These are phyloP conservation scores for Mixia osmundae DNA, from an alignment of 1,284 basidiomycete species.

Conservation along the genomic window DNA sequence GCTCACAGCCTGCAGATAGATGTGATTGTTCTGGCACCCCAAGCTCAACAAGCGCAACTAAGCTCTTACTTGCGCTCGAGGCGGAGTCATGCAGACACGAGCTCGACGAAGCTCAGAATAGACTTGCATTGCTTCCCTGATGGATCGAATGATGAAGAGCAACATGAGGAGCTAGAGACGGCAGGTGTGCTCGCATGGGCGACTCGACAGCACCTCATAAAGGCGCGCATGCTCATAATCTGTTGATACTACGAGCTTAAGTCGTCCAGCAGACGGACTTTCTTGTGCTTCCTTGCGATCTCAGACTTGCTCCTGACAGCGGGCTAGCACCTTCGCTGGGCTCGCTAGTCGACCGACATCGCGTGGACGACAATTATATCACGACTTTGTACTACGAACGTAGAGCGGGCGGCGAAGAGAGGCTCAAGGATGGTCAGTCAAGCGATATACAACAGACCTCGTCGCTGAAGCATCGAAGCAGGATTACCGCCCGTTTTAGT, in stretches of 20 bases:
- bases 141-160: constrained; percentile 7
- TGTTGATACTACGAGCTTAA: not conserved
- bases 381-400: constrained; percentile 53
- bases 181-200: constrained; percentile 12
- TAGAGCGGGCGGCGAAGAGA: constrained; percentile 10
- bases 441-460: not conserved
- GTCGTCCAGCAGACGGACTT: constrained; percentile 37
- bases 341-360: constrained; percentile 53
- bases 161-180: constrained; percentile 8
- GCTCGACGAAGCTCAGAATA: constrained; percentile 8
- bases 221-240: constrained; percentile 6
- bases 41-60: constrained; percentile 11
- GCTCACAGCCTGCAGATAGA: constrained; percentile 28
- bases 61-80: constrained; percentile 13
- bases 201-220: constrained; percentile 11
- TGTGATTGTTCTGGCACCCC: constrained; percentile 51
- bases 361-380: constrained; percentile 41
- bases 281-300: constrained; percentile 73
- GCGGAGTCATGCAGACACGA: constrained; percentile 4
- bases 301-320: constrained; percentile 39
- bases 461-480: not conserved
- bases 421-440: constrained; percentile 14
- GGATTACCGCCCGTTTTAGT: constrained; percentile 12
- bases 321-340: constrained; percentile 28
- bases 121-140: constrained; percentile 16